Percentiles rank a stretch among this genome's conserved stretches.
Evolutionary conservation across 371 early-diverging fungal genomes (phyloP).

Genomic region (Rhizopus microsporus): DNA sequence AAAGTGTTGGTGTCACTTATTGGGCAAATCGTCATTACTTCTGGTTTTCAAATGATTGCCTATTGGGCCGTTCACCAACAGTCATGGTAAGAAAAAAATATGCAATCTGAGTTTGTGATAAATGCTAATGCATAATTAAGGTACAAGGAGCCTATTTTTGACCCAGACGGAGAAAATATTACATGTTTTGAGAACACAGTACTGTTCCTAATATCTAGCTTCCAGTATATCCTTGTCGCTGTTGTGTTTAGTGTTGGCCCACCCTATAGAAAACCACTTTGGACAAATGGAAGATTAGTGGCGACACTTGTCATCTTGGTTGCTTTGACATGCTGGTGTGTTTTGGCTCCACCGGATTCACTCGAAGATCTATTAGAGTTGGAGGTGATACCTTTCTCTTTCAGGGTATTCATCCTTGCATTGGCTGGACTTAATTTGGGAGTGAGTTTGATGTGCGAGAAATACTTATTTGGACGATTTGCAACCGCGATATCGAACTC

Average conservation of each 20-base stretch:
- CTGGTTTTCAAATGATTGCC: conserved; percentile 73
- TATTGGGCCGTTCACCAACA: conserved; percentile 73
- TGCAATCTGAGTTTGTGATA: not conserved
- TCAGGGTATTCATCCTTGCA: conserved; percentile 46
- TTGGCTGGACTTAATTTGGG: conserved; percentile 50
- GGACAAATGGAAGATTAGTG: conserved; percentile 77
- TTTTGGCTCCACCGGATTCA: conserved; percentile 48
- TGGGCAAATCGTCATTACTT: conserved; percentile 84
- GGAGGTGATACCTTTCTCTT: conserved; percentile 48
- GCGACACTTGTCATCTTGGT: conserved; percentile 50
- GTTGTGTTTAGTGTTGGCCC: conserved; percentile 93
- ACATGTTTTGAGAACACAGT: conserved; percentile 84
- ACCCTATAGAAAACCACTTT: conserved; percentile 85
- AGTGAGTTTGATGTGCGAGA: conserved; percentile 55
- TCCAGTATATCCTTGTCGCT: conserved; percentile 90
- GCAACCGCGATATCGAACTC: conserved; percentile 20
- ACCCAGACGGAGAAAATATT: conserved; percentile 74
- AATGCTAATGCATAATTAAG: conserved; percentile 16
- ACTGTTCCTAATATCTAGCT: conserved; percentile 86
- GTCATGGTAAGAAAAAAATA: conserved; percentile 63
- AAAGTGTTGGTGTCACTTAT: conserved; percentile 89
- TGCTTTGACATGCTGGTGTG: conserved; percentile 51
- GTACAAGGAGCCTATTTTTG: conserved; percentile 56
- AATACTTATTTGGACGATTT: conserved; percentile 44
- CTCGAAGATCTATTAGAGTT: conserved; percentile 59